Conservation (phyloP, 495 filamentous ascomycete species). For the Neurospora sp. region DNA sequence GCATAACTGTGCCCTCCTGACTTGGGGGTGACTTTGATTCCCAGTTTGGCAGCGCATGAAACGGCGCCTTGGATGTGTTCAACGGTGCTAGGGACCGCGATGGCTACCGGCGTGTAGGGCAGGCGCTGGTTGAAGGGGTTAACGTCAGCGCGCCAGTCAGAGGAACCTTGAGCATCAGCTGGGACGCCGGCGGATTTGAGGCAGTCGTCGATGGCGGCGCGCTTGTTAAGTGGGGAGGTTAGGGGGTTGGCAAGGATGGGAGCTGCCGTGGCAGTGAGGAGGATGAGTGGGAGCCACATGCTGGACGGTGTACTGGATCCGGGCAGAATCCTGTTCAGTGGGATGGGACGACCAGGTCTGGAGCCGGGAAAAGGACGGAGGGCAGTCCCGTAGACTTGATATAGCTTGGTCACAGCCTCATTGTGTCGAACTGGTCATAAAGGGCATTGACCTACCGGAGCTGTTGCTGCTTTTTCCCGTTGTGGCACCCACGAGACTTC, state of each 20-base stretch:
- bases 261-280: conserved; percentile 7
- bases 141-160: conserved; percentile 29
- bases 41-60: conserved; percentile 29
- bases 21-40: conserved; percentile 34
- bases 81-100: conserved; percentile 30
- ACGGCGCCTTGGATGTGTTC: conserved; percentile 34
- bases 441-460: neutral
- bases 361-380: neutral
- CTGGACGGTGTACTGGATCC: neutral
- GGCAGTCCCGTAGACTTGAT: neutral
- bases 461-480: neutral
- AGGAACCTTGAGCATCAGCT: conserved; percentile 22
- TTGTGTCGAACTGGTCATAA: neutral
- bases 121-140: conserved; percentile 33
- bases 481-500: neutral
- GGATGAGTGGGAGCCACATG: conserved; percentile 10
- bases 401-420: neutral
- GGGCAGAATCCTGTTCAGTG: neutral
- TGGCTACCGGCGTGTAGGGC: conserved; percentile 28
- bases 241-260: conserved; percentile 4
- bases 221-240: conserved; percentile 13
- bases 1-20: conserved; percentile 39
- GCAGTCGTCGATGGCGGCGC: conserved; percentile 33
- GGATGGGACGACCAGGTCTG: neutral
- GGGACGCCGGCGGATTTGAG: conserved; percentile 24